phyloP scores from a whole-genome alignment of 352 stramenopile genomes.

The Phytophthora litchii region DNA sequence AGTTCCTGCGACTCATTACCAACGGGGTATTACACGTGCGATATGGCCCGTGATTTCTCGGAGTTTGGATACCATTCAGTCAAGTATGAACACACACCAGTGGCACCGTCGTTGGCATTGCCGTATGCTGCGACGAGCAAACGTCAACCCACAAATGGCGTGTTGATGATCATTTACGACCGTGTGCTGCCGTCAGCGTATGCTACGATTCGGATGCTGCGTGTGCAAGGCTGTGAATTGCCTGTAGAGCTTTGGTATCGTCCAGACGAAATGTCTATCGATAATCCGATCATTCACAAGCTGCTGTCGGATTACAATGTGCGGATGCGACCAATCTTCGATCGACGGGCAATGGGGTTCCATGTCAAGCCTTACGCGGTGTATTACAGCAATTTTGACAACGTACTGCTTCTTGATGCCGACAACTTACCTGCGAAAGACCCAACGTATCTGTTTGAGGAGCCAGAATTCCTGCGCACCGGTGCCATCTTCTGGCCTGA shows the following conservation, averaged over 20 bases:
- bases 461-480: conserved; percentile 71
- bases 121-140: conserved; percentile 48
- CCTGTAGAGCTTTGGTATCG: conserved; percentile 88
- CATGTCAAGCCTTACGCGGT: conserved; percentile 86
- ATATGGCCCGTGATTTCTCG: conserved; percentile 85
- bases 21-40: conserved; percentile 77
- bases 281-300: conserved; percentile 79
- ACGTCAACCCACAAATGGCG: conserved; percentile 65
- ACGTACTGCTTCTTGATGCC: conserved; percentile 80
- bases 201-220: conserved; percentile 78
- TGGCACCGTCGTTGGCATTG: conserved; percentile 74
- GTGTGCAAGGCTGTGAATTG: conserved; percentile 75
- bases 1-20: conserved; percentile 74
- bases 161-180: conserved; percentile 89
- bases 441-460: conserved; percentile 86
- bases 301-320: conserved; percentile 76
- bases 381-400: conserved; percentile 89
- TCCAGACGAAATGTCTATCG: conserved; percentile 84
- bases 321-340: conserved; percentile 81
- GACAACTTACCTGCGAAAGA: conserved; percentile 85
- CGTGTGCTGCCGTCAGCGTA: conserved; percentile 79
- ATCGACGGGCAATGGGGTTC: conserved; percentile 74
- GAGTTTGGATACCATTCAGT: conserved; percentile 77
- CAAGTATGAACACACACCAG: conserved; percentile 68
- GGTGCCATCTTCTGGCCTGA: conserved; percentile 89